A percentile compares a stretch with the other conserved stretches of the same genome.
phyloP scores from a whole-genome alignment of 371 early-diverging fungal genomes.

The Amoeboaphelidium occidentale region DNA sequence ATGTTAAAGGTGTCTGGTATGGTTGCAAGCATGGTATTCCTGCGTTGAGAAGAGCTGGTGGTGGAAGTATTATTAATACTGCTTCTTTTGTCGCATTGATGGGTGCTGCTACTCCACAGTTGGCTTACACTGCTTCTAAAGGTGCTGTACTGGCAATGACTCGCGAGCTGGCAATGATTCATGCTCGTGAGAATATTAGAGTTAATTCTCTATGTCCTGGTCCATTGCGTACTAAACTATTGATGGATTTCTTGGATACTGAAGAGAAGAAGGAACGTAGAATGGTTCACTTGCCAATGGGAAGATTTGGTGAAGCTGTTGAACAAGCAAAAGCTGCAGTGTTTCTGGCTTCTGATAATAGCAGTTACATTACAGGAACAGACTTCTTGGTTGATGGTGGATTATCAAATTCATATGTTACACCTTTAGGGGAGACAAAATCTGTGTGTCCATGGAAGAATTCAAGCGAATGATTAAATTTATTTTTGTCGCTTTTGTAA shows the following conservation, averaged over 20 bases:
- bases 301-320: slow-evolving; percentile 68
- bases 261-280: slow-evolving; percentile 61
- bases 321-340: slow-evolving; percentile 62
- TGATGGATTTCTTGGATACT: slow-evolving; percentile 64
- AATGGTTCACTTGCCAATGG: slow-evolving; percentile 54
- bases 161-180: slow-evolving; percentile 59
- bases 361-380: slow-evolving; percentile 52
- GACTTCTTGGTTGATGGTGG: slow-evolving; percentile 72
- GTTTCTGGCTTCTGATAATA: slow-evolving; percentile 59
- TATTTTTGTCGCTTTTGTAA: too few species aligned
- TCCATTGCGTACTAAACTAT: slow-evolving; percentile 47
- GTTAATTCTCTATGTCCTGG: slow-evolving; percentile 71
- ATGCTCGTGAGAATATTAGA: slow-evolving; percentile 69
- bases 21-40: slow-evolving; percentile 61
- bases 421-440: slow-evolving; percentile 1
- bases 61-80: slow-evolving; percentile 63
- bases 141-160: slow-evolving; percentile 72
- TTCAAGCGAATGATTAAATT: too few species aligned
- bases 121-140: slow-evolving; percentile 71
- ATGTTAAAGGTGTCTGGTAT: slow-evolving; percentile 78
- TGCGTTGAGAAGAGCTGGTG: slow-evolving; percentile 39
- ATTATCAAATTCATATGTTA: slow-evolving; percentile 42
- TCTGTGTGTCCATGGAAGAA: too few species aligned
- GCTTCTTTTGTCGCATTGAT: slow-evolving; percentile 56
- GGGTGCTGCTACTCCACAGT: slow-evolving; percentile 70